A percentile compares a stretch with the other conserved stretches of the same genome.
Evolutionary conservation across 805 yeast species (phyloP).

Genomic region (Nakazawaea wickerhamii): DNA sequence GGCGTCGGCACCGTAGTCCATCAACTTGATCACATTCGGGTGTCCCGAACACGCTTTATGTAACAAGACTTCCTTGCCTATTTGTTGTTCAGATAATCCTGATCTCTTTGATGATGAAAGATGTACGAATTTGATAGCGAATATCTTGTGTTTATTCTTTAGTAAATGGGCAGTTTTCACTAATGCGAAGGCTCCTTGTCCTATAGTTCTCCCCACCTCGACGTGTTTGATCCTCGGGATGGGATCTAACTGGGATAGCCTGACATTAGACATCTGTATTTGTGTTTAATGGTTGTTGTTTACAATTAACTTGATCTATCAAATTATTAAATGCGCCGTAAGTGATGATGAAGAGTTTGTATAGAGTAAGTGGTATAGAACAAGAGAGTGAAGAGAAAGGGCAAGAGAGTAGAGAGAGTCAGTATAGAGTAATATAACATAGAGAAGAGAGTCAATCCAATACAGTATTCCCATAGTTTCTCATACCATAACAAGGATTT

Average conservation of each 20-base stretch:
- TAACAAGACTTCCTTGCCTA: constrained; percentile 50
- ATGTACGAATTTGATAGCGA: constrained; percentile 58
- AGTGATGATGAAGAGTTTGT: constrained; percentile 2
- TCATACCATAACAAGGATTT: no score
- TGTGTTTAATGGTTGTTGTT: neutral
- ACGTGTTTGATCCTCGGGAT: constrained; percentile 45
- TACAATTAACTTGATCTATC: neutral
- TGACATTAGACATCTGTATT: constrained; percentile 17
- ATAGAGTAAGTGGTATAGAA: no score
- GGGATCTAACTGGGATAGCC: constrained; percentile 41
- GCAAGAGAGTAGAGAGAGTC: no score
- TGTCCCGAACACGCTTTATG: constrained; percentile 56
- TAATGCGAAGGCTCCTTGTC: constrained; percentile 65
- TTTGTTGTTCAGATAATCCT: constrained; percentile 26
- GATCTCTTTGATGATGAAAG: constrained; percentile 26
- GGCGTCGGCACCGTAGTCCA: constrained; percentile 47
- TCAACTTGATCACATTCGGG: constrained; percentile 51
- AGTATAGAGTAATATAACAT: no score
- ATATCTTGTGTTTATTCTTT: constrained; percentile 31
- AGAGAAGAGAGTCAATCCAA: no score
- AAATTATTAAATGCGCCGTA: no score
- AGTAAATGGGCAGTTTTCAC: constrained; percentile 45
- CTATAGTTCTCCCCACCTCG: constrained; percentile 46
- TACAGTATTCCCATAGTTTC: no score
- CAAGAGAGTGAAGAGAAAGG: no score